These are phyloP conservation scores for Trichothecium roseum DNA, from an alignment of 2,329 filamentous ascomycete species.

Conservation along the genomic window DNA sequence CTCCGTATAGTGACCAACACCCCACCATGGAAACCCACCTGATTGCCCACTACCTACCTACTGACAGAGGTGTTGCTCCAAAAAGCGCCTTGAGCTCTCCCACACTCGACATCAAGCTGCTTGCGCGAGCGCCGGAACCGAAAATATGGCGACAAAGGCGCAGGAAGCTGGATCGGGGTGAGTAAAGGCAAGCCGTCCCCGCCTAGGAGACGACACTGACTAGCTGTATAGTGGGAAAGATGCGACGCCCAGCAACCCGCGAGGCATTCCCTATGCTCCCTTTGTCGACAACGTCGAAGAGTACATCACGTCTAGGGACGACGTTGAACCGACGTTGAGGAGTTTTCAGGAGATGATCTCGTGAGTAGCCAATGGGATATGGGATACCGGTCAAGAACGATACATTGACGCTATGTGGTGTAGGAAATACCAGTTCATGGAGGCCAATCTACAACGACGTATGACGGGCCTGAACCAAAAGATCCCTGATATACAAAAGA, in stretches of 20 bases:
- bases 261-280: slow-evolving; percentile 73
- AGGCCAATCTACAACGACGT: slow-evolving; percentile 80
- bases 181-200: slow-evolving; percentile 9
- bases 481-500: slow-evolving; percentile 95
- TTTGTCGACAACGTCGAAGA: slow-evolving; percentile 86
- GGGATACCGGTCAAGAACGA: slow-evolving; percentile 2
- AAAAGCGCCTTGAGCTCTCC: too few relatives aligned
- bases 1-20: too few relatives aligned
- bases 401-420: slow-evolving; percentile 11
- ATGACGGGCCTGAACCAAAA: slow-evolving; percentile 80
- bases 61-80: slow-evolving; percentile 4
- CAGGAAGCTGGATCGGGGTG: too few relatives aligned
- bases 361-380: slow-evolving; percentile 34
- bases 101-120: too few relatives aligned
- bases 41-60: too few relatives aligned
- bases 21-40: not conserved
- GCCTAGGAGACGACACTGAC: not conserved
- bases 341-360: slow-evolving; percentile 92
- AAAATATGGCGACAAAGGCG: slow-evolving; percentile 1
- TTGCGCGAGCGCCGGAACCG: not conserved
- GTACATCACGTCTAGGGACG: slow-evolving; percentile 67
- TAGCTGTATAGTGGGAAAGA: slow-evolving; percentile 24
- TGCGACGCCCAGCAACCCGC: slow-evolving; percentile 57
- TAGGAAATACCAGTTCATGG: slow-evolving; percentile 99
- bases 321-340: slow-evolving; percentile 71